Base-by-base conservation (phyloP, 2,329 filamentous ascomycete species). In the Reticulascus tulasneorum region DNA sequence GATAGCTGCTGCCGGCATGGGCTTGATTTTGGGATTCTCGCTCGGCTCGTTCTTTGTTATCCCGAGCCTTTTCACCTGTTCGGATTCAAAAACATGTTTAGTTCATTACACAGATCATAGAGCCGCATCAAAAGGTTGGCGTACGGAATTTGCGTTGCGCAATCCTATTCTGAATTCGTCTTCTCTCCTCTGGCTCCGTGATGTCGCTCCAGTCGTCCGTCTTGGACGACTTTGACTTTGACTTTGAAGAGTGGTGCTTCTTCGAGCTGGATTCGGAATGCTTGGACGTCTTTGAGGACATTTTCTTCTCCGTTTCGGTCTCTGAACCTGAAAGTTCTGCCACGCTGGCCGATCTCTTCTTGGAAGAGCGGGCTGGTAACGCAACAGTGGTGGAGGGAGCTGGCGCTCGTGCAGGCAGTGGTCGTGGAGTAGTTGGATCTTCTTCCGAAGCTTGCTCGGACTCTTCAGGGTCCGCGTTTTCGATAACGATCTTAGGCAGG, bases 101-200 rank as follows among this genome's bases (percentile, higher is more conserved):
- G 29, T 36, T 1, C 3, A 17, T 9, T 19, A 25, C 19, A 30
- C 8, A 11, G n/a, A 23, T 21, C 13, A 5, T 16, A 15, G 11
- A 24, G 18, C n/a, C n/a, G n/a, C n/a, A n/a, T n/a, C 6, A 11
- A 50, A 7, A 8, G 21, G n/a, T 13, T 24, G 15, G 64, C 81
- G 52, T 71, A 88, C 84, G 73, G 48, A 86, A 88, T 50, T 86
- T 86, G 47, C 84, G 72, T 52, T 88, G 84, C 3, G 84, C 84
- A 42, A 87, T 75, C 35, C 82, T 75, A 55, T 89, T 89, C 56
- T 89, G 84, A 33, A 88, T 83, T 42, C 82, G 79, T 44, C 84
- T 70, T 52, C 84, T 72, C 62, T 86, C 81, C 42, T 79, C 79
- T 0, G 82, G 81, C 48, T 88, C 82, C 7, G 74, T 75, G 27